Conservation (phyloP, 1,139 yeast species). For the Taphrina wiesneri region DNA sequence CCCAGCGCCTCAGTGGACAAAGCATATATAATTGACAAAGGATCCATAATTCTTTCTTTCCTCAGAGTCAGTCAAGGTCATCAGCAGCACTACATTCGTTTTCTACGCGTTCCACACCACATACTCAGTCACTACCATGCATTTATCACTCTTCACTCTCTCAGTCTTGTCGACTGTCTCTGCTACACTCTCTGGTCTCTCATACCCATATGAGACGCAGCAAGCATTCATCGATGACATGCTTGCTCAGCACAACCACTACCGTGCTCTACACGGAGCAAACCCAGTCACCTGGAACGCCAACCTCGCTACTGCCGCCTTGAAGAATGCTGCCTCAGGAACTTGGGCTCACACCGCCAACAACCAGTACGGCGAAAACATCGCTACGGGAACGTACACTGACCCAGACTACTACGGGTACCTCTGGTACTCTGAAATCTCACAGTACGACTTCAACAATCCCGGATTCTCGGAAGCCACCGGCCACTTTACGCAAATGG, state of each 20-base stretch:
- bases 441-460: constrained; percentile 53
- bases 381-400: constrained; percentile 55
- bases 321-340: constrained; percentile 61
- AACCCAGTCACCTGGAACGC: constrained; percentile 59
- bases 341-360: constrained; percentile 60
- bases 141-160: constrained; percentile 18
- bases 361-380: constrained; percentile 70
- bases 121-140: constrained; percentile 3
- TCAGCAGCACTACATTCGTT: neutral
- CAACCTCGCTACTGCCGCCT: constrained; percentile 62
- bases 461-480: constrained; percentile 47
- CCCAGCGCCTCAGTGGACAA: neutral
- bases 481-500: constrained; percentile 71
- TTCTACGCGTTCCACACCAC: neutral
- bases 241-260: constrained; percentile 59
- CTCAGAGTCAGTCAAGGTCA: neutral
- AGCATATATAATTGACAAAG: neutral
- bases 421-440: constrained; percentile 75
- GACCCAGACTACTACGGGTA: constrained; percentile 57
- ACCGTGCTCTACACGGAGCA: constrained; percentile 63
- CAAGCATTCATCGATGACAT: constrained; percentile 44
- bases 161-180: constrained; percentile 37
- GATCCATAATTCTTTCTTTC: neutral
- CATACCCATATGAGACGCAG: constrained; percentile 36
- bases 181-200: constrained; percentile 39